A percentile compares a stretch with the other conserved stretches of the same genome.
phyloP scores from a whole-genome alignment of 2,329 filamentous ascomycete species.

The Neophaeococcomyces aloes region DNA sequence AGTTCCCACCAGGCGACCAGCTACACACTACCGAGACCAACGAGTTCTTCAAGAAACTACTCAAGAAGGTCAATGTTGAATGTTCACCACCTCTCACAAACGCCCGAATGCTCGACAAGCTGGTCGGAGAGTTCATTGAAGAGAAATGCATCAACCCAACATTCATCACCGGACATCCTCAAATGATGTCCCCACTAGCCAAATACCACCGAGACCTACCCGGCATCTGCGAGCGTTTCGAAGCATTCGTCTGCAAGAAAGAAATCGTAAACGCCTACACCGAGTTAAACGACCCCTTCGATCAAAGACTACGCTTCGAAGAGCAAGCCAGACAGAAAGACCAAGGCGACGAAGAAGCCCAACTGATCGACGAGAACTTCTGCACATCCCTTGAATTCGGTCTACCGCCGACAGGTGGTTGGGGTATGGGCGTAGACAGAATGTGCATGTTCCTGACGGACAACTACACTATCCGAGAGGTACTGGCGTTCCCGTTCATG shows the following conservation, averaged over 20 bases:
- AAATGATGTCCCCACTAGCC: constrained; percentile 90
- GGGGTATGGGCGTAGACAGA: constrained; percentile 92
- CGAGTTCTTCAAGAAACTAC: constrained; percentile 70
- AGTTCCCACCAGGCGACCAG: constrained; percentile 80
- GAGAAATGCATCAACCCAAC: constrained; percentile 88
- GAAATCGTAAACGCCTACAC: constrained; percentile 96
- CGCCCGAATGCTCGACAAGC: constrained; percentile 89
- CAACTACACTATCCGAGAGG: constrained; percentile 93
- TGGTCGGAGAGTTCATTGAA: constrained; percentile 90
- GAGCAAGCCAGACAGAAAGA: constrained; percentile 95
- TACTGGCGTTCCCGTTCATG: constrained; percentile 95
- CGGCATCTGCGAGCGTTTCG: constrained; percentile 91
- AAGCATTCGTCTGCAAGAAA: constrained; percentile 94
- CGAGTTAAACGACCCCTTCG: constrained; percentile 93
- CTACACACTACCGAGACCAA: constrained; percentile 84
- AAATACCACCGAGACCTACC: constrained; percentile 78
- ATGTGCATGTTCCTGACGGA: constrained; percentile 93
- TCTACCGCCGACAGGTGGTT: constrained; percentile 87
- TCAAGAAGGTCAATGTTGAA: constrained; percentile 83
- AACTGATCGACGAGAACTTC: constrained; percentile 93
- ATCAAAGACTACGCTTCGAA: constrained; percentile 83
- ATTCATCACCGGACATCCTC: constrained; percentile 73
- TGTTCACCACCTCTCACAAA: constrained; percentile 88
- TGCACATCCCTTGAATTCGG: constrained; percentile 81
- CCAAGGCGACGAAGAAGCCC: constrained; percentile 93